phyloP scores from a whole-genome alignment of 345 rosid genomes.

The Noccaea caerulescens region DNA sequence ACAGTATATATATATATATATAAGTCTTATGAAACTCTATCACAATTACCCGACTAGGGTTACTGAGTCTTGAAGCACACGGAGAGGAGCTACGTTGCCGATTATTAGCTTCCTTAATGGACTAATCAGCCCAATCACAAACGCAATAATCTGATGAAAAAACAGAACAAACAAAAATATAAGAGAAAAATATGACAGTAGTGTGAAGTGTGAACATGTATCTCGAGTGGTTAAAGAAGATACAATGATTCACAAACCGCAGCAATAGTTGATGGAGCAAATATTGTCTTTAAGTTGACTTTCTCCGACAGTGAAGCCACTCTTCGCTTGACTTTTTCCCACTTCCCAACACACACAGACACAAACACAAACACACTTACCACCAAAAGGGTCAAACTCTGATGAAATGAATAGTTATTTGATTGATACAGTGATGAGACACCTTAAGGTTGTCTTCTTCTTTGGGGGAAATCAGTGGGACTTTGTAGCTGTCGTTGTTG shows the following conservation, averaged over 20 bases:
- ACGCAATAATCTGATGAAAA: constrained; percentile 55
- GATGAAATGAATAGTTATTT: not conserved
- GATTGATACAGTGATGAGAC: constrained; percentile 1
- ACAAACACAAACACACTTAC: constrained; percentile 21
- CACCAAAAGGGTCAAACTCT: constrained; percentile 9
- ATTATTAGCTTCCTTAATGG: constrained; percentile 52
- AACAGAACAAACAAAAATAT: constrained; percentile 1
- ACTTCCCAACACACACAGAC: constrained; percentile 6
- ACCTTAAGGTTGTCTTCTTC: constrained; percentile 35
- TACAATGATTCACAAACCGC: constrained; percentile 45
- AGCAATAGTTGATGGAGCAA: constrained; percentile 66
- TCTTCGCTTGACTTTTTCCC: constrained; percentile 39
- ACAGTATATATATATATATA: not conserved
- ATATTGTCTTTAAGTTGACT: constrained; percentile 51
- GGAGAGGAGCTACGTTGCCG: constrained; percentile 61
- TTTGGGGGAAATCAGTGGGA: constrained; percentile 48
- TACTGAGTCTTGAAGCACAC: constrained; percentile 60
- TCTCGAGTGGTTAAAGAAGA: not conserved
- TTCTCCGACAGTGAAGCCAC: constrained; percentile 30
- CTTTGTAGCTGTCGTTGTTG: constrained; percentile 44
- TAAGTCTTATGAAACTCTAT: too few relatives aligned
- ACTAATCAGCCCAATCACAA: constrained; percentile 53
- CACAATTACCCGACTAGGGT: constrained; percentile 58
- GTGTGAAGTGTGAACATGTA: not conserved
- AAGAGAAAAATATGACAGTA: constrained; percentile 8